A percentile compares a stretch with the other conserved stretches of the same genome.
These are phyloP conservation scores for Allium fistulosum DNA, from an alignment of 106 monocot genomes.

Conservation along the genomic window DNA sequence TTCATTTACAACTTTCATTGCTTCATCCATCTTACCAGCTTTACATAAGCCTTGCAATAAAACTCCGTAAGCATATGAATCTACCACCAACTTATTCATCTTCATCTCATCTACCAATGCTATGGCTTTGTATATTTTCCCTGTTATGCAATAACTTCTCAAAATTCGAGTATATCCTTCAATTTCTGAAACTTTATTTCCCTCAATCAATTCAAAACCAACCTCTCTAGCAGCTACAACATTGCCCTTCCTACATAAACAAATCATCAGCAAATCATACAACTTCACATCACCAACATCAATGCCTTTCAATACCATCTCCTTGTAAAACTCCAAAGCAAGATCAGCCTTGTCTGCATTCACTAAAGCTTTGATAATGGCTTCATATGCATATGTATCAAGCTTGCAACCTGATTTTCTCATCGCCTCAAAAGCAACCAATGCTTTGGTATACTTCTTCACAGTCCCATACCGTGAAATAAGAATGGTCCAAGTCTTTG, in stretches of 20 bases:
- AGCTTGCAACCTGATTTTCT: constrained; percentile 33
- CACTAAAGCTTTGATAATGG: constrained; percentile 39
- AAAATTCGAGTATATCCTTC: constrained; percentile 34
- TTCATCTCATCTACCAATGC: constrained; percentile 42
- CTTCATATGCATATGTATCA: constrained; percentile 36
- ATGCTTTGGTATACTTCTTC: constrained; percentile 45
- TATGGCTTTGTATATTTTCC: constrained; percentile 45
- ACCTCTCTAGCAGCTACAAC: constrained; percentile 20
- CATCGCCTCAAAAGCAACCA: constrained; percentile 53
- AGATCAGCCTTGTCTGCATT: constrained; percentile 41
- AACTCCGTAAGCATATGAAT: constrained; percentile 17
- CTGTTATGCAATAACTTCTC: constrained; percentile 55
- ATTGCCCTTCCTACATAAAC: constrained; percentile 32
- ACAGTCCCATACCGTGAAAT: constrained; percentile 55
- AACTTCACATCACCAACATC: constrained; percentile 18
- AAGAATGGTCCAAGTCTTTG: constrained; percentile 86
- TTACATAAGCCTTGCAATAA: constrained; percentile 53
- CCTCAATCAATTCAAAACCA: constrained; percentile 59
- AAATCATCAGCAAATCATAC: constrained; percentile 38
- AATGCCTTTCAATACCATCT: constrained; percentile 43
- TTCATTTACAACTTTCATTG: constrained; percentile 34
- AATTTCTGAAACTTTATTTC: constrained; percentile 18
- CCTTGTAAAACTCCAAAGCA: constrained; percentile 77
- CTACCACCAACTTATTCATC: constrained; percentile 15
- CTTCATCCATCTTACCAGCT: constrained; percentile 41